A percentile compares a stretch with the other conserved stretches of the same genome.
Conservation (phyloP, 192 early-diverging fungal genomes). For the Thoreauomyces humboldtii region DNA sequence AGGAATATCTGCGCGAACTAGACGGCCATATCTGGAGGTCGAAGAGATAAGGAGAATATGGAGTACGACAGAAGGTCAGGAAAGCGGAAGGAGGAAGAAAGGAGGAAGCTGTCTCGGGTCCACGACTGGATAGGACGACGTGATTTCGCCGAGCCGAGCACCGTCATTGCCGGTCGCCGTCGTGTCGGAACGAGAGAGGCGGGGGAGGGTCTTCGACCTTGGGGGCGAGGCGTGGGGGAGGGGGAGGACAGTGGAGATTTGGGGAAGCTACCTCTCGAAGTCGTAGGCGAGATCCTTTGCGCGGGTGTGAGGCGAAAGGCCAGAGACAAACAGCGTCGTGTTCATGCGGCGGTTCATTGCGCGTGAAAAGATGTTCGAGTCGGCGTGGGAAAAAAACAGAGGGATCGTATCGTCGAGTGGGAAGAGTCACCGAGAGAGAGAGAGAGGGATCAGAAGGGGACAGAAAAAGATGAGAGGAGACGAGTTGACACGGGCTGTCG, state of each 20-base stretch:
- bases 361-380: background rate
- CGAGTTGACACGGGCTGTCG: background rate
- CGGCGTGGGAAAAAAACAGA: background rate
- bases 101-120: background rate
- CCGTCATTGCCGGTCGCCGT: too few species aligned
- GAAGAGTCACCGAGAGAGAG: background rate
- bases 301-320: constrained; percentile 72
- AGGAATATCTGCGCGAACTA: constrained; percentile 52
- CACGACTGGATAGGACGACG: background rate
- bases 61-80: background rate
- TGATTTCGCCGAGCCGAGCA: too few species aligned
- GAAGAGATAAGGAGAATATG: background rate
- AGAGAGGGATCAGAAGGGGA: background rate
- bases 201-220: background rate
- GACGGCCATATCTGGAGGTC: background rate
- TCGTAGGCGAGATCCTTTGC: constrained; percentile 93
- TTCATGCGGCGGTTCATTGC: constrained; percentile 19
- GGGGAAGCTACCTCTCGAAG: constrained; percentile 77
- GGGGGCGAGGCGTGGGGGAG: background rate
- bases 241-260: background rate
- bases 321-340: constrained; percentile 81
- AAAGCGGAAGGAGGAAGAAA: background rate
- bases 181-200: background rate
- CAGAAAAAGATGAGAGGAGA: background rate
- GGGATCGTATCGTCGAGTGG: background rate